A percentile compares a stretch with the other conserved stretches of the same genome.
Conservation (phyloP, 805 yeast species). For the Wickerhamiella azymoides region DNA sequence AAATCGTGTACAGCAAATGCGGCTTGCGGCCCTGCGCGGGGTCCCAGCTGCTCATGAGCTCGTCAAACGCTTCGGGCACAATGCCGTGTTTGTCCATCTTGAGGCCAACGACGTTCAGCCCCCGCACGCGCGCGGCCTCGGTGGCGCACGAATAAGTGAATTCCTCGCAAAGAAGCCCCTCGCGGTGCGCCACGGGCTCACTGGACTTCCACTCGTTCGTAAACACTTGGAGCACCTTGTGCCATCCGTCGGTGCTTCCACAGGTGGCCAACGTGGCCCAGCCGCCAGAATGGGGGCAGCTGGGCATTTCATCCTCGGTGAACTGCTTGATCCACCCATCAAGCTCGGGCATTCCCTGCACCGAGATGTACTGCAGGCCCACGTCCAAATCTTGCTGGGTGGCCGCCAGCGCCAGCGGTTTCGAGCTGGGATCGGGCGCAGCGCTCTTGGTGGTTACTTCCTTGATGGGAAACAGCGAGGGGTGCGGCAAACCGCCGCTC, state of each 20-base stretch:
- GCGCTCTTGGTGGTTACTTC: conserved; percentile 12
- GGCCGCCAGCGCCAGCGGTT: conserved; percentile 7
- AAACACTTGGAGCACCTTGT: conserved; percentile 18
- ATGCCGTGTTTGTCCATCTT: conserved; percentile 54
- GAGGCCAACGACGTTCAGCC: conserved; percentile 50
- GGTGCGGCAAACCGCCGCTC: conserved; percentile 20
- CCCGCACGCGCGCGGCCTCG: conserved; percentile 51
- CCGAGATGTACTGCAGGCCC: conserved; percentile 79
- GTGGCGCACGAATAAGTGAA: conserved; percentile 63
- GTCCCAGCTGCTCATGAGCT: conserved; percentile 36
- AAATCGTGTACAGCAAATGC: conserved; percentile 44
- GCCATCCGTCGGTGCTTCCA: conserved; percentile 21
- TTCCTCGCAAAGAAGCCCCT: conserved; percentile 61
- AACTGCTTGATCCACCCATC: conserved; percentile 47
- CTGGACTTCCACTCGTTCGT: conserved; percentile 18
- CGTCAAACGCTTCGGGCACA: conserved; percentile 31
- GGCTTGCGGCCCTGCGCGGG: conserved; percentile 26
- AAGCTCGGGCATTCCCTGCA: conserved; percentile 69
- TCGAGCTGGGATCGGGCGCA: background rate
- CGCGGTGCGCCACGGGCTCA: conserved; percentile 29
- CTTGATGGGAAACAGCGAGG: conserved; percentile 17
- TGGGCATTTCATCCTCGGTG: conserved; percentile 29
- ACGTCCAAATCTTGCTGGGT: conserved; percentile 34
- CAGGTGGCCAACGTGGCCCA: conserved; percentile 13
- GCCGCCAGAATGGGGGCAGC: conserved; percentile 16